A percentile compares a stretch with the other conserved stretches of the same genome.
Conservation (phyloP, 345 rosid species). For the Sonneratia caseolaris region DNA sequence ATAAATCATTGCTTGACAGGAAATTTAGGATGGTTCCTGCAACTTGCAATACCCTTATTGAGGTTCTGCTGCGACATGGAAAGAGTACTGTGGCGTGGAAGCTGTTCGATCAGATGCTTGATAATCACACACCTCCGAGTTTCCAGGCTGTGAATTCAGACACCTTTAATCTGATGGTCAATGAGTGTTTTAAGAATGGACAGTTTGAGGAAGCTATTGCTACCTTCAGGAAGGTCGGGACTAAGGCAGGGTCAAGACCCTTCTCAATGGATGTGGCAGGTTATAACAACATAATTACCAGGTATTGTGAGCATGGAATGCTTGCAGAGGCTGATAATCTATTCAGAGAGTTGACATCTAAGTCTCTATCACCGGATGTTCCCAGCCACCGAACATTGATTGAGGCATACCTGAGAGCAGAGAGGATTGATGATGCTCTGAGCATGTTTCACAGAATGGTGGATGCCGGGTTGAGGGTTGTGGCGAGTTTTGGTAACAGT, state of each 20-base stretch:
- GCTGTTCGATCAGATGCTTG: constrained; percentile 76
- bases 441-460: constrained; percentile 57
- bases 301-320: constrained; percentile 75
- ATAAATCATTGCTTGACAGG: constrained; percentile 59
- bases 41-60: constrained; percentile 71
- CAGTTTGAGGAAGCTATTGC: constrained; percentile 46
- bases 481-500: constrained; percentile 67
- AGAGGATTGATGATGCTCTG: constrained; percentile 63
- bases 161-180: constrained; percentile 72
- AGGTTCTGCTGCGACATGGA: constrained; percentile 69
- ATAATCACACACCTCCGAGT: constrained; percentile 79
- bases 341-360: constrained; percentile 46
- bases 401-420: constrained; percentile 63
- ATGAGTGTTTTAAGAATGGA: constrained; percentile 79
- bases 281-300: constrained; percentile 57
- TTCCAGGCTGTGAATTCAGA: constrained; percentile 79
- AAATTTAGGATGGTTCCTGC: constrained; percentile 77
- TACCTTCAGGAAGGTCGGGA: constrained; percentile 68
- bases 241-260: constrained; percentile 54
- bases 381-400: constrained; percentile 59
- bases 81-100: constrained; percentile 55
- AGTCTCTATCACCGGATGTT: constrained; percentile 70
- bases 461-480: constrained; percentile 68
- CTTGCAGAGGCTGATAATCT: constrained; percentile 56
- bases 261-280: constrained; percentile 83